Evolutionary conservation across 305 asterid species (phyloP).

Genomic region (Solanum hybrid): DNA sequence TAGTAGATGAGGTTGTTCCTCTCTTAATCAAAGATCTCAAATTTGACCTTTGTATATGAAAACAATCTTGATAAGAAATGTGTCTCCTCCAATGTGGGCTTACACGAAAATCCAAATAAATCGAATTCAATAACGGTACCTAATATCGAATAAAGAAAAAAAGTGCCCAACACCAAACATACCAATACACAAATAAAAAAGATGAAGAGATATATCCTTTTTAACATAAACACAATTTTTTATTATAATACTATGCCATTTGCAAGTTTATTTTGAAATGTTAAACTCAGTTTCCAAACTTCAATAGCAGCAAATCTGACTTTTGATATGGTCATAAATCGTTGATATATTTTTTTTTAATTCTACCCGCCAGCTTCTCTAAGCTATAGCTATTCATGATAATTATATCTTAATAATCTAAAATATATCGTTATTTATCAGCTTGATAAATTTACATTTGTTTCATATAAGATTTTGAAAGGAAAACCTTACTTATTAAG

Average conservation of each 20-base stretch:
- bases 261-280: not conserved
- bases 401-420: not conserved
- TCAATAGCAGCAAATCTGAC: not conserved
- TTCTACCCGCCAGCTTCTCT: not conserved
- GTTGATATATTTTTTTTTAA: not conserved
- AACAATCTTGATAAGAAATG: no score
- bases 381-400: not conserved
- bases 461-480: not conserved
- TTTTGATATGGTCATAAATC: not conserved
- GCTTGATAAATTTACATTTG: not conserved
- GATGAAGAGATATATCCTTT: not conserved
- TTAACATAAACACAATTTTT: not conserved
- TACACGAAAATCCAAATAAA: not conserved
- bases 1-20: not conserved
- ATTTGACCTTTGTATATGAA: not conserved
- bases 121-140: accelerated
- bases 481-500: not conserved
- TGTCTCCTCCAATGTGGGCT: no score
- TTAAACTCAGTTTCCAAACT: not conserved
- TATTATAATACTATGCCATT: not conserved
- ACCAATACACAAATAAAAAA: no score
- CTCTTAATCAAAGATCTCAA: no score
- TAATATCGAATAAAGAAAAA: not conserved
- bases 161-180: not conserved
- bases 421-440: not conserved